phyloP scores from a whole-genome alignment of 2,329 filamentous ascomycete genomes.

The Ophiostoma sp. region DNA sequence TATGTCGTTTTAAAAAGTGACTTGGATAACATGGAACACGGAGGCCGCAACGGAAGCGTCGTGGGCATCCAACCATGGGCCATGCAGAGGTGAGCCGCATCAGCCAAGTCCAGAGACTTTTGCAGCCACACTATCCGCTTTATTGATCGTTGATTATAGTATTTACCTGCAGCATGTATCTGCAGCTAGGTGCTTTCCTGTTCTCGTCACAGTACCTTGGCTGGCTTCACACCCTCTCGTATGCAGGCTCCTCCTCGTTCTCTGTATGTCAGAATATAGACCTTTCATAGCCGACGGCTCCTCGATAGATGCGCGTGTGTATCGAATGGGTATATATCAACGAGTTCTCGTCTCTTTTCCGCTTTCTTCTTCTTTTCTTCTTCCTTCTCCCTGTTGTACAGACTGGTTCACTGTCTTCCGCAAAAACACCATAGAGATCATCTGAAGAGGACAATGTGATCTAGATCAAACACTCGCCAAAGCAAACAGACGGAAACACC shows the following conservation, averaged over 20 bases:
- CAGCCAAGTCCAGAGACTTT: not conserved
- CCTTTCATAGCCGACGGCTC: no score
- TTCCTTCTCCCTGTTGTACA: no score
- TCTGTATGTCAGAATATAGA: no score
- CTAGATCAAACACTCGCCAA: no score
- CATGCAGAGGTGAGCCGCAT: not conserved
- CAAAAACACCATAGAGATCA: no score
- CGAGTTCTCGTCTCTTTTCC: no score
- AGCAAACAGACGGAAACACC: not conserved
- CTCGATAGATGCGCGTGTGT: no score
- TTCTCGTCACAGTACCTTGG: not conserved
- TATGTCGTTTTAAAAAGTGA: not conserved
- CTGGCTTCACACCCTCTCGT: not conserved
- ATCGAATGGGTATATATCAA: no score
- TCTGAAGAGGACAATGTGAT: no score
- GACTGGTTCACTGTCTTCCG: no score
- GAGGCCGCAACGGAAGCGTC: no score
- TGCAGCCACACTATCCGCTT: not conserved
- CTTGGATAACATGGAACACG: not conserved
- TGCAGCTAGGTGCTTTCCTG: not conserved
- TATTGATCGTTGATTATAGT: not conserved
- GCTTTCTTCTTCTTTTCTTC: no score
- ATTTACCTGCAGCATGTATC: not conserved
- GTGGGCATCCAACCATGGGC: not conserved
- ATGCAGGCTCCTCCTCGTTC: not conserved